These are phyloP conservation scores for Macaranga tanarius DNA, from an alignment of 441 rosid genomes.

Conservation along the genomic window DNA sequence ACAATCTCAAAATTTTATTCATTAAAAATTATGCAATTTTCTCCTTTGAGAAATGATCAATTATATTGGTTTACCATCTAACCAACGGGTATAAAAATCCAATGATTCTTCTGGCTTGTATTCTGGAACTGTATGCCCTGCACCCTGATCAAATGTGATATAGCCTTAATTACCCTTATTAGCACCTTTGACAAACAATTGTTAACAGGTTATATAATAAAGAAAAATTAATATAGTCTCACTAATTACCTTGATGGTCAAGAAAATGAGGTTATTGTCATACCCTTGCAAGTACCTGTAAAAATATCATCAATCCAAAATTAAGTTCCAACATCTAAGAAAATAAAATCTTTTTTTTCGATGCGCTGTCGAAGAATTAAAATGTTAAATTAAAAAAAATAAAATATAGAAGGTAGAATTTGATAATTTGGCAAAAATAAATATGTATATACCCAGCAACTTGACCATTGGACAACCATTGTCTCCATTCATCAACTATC, in stretches of 20 bases:
- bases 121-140: slow-evolving; percentile 71
- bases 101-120: slow-evolving; percentile 58
- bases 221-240: not conserved
- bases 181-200: not conserved
- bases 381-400: not conserved
- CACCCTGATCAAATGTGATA: slow-evolving; percentile 41
- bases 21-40: not conserved
- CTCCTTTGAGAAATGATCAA: not conserved
- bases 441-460: slow-evolving; percentile 39
- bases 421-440: not conserved
- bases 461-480: slow-evolving; percentile 40
- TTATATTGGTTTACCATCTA: slow-evolving; percentile 38
- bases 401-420: not conserved
- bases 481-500: slow-evolving; percentile 44
- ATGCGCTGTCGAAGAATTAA: not conserved
- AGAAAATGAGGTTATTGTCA: slow-evolving; percentile 47
- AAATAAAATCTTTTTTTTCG: too few species aligned
- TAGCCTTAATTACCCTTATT: not conserved
- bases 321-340: not conserved
- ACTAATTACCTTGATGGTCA: slow-evolving; percentile 49
- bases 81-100: slow-evolving; percentile 41
- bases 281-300: slow-evolving; percentile 59
- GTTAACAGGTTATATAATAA: not conserved
- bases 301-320: not conserved
- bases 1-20: not conserved